Evolutionary conservation across 495 filamentous ascomycete genomes (phyloP), one percentile per base, ranked within the genome.

Genomic region (Terfezia claveryi): DNA sequence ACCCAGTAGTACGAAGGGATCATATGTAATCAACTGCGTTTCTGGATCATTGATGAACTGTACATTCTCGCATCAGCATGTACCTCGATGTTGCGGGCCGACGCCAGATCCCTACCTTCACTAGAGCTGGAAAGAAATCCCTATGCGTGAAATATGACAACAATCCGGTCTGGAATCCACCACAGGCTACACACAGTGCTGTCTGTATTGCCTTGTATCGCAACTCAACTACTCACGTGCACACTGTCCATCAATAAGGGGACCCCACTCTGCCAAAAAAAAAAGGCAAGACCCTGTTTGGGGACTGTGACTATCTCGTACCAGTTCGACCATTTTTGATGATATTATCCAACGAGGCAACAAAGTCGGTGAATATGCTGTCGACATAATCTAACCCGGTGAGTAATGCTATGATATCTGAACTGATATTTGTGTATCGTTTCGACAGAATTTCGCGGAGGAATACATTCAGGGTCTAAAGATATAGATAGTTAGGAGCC

Each of bases 101-200:
- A 32, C 20, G 50, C 49, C 8, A 9, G 23, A 38, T 36, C 51
- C 73, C 56, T 66, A 93, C 87, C 80, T 92, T 94, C 80, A 95
- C 92, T 51, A 96, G 74, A 36, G 86, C 78, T 9, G 88, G 91
- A 64, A 98, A 96, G 20, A 96, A 72, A 71, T 98, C 91, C 55
- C 87, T 74, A 62, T 96, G 87, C 23, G 85, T 94, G 64, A 98
- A 91, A 66, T 96, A 98, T 2, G 88, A 89, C 50, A 95, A 74
- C 36, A 98, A 72, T 55, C 82, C 87, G 4, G 91, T 98, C 65
- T 91, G 86, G 67, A 94, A 96, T 52, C 87, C 88, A 23, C 88
- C 87, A 36, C 87, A 84, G n/a, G 82, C 79, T 55, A 94, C 80
- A 2, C 87, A 81, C 41, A 95, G 73, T 7, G 87, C 82, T 12